Evolutionary conservation across 441 rosid species (phyloP), one percentile per base, ranked within the genome.

Genomic region (Populus hybrid): DNA sequence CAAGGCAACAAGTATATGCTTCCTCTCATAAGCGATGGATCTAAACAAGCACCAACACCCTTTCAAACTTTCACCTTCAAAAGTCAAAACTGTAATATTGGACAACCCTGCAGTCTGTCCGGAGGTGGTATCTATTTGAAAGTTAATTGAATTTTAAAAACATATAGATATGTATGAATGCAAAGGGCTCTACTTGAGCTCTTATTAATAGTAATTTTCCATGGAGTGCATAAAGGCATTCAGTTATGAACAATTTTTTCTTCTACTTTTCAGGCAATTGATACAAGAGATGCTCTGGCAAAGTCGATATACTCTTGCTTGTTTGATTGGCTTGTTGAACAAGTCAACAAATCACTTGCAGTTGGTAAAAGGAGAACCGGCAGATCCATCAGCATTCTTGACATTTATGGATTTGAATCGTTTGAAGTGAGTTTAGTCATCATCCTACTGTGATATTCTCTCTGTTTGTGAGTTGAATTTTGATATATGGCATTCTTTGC

Each of bases 331-430:
- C 84, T 96, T 76, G 98, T 94, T n/a, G 97, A 92, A 83, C 98
- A 94, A 86, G 91, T 97, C 76, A 97, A 97, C 87, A 94, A 92
- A 78, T 94, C 99, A 59, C 98, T 97, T 75, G 95, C 95, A 26
- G 98, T 92, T 78, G 99, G 99, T 80, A 97, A 97, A 87, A 88
- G 88, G 79, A 86, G 94, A 83, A 90, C 98, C 2, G 99, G 98
- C 76, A 88, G 99, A 91, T 93, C 98, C 79, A 97, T 97, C 82
- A 94, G 98, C 88, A 97, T 97, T 89, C 98, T 97, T 79, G 99
- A 97, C 86, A 97, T 97, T 72, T 97, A 97, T 77, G 98, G 99
- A 83, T 97, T 97, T 80, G 99, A 97, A 86, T 97, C 99, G 36
- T 97, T 97, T 90, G 91, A 92, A 79, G 99, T 97, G 89, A 79